Conservation (phyloP, 1,139 yeast species). For the Kurtzmaniella quercitrusa region DNA sequence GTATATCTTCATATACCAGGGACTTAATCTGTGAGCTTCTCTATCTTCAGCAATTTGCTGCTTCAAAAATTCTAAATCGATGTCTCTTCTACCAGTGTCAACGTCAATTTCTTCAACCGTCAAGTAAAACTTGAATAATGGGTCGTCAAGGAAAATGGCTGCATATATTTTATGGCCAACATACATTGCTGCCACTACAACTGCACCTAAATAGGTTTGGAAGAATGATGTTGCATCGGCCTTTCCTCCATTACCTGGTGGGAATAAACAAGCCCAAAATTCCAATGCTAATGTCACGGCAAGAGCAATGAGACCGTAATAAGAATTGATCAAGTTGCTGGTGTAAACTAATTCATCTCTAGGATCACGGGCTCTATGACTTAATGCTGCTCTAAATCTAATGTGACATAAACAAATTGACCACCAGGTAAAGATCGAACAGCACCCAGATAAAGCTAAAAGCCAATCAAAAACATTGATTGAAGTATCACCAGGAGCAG, state of each 20-base stretch:
- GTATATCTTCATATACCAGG: conserved; percentile 20
- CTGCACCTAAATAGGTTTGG: conserved; percentile 28
- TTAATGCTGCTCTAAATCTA: conserved; percentile 28
- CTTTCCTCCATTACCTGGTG: conserved; percentile 29
- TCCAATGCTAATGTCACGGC: conserved; percentile 26
- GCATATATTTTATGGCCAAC: conserved; percentile 32
- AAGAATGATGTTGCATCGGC: conserved; percentile 28
- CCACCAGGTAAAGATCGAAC: conserved; percentile 23
- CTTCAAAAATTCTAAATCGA: conserved; percentile 33
- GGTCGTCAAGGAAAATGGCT: conserved; percentile 17
- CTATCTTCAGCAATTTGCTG: conserved; percentile 35
- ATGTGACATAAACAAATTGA: conserved; percentile 29
- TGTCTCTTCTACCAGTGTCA: conserved; percentile 40
- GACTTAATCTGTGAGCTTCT: conserved; percentile 16
- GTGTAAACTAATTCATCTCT: conserved; percentile 29
- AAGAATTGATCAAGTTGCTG: conserved; percentile 23
- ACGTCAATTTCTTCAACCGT: conserved; percentile 34
- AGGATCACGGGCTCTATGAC: conserved; percentile 23
- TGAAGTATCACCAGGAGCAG: conserved; percentile 20
- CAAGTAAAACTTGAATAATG: conserved; percentile 27
- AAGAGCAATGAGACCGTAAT: conserved; percentile 25
- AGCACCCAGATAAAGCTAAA: conserved; percentile 20
- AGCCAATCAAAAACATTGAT: conserved; percentile 21
- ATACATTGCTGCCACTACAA: conserved; percentile 24
- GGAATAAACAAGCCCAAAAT: conserved; percentile 39